Conservation (phyloP, 164 flowering plant species). For the Taxillus chinensis region DNA sequence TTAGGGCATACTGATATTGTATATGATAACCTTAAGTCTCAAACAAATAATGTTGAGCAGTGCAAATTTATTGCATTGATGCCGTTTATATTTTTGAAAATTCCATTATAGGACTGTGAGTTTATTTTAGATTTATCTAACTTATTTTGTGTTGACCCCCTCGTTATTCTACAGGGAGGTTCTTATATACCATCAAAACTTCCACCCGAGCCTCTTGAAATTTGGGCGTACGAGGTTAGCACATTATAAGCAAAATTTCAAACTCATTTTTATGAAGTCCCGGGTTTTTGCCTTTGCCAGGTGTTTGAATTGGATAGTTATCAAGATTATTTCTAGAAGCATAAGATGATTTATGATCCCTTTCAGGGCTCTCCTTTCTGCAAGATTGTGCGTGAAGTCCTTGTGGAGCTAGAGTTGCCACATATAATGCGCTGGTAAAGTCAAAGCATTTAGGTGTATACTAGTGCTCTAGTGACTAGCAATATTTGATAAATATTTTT, state of each 20-base stretch:
- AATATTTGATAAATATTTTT: too few relatives aligned
- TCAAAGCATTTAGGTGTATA: background rate
- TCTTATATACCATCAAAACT: constrained; percentile 61
- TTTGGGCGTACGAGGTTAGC: constrained; percentile 97
- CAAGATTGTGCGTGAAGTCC: constrained; percentile 87
- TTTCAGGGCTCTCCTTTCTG: constrained; percentile 91
- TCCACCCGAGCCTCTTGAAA: constrained; percentile 77
- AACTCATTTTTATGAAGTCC: background rate
- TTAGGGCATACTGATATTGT: background rate
- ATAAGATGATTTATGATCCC: constrained; percentile 4
- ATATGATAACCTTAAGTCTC: background rate
- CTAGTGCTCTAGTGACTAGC: too few relatives aligned
- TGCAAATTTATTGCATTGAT: background rate
- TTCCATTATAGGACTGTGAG: background rate
- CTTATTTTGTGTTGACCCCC: background rate
- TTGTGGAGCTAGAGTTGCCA: constrained; percentile 91
- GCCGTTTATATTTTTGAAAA: background rate
- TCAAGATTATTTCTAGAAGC: background rate
- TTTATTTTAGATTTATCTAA: background rate
- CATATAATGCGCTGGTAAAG: constrained; percentile 65
- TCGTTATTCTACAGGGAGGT: constrained; percentile 46
- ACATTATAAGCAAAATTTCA: background rate
- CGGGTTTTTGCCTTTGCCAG: background rate
- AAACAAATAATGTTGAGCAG: background rate
- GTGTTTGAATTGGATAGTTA: background rate